A percentile compares a stretch with the other conserved stretches of the same genome.
These are phyloP conservation scores for Collybia mongolica DNA, from an alignment of 768 basidiomycete genomes.

Conservation along the genomic window DNA sequence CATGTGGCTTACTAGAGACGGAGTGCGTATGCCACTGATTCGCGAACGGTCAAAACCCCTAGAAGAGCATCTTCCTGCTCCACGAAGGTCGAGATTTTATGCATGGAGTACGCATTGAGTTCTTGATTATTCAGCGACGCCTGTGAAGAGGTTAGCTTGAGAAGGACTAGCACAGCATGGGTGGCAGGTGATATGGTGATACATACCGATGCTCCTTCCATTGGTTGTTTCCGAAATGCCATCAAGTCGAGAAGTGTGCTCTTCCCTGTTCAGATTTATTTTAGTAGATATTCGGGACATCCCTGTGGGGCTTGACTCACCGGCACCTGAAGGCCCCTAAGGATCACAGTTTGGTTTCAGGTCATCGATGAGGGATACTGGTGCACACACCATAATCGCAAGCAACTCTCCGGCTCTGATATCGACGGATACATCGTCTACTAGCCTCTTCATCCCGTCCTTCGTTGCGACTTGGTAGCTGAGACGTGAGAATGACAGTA, in stretches of 20 bases:
- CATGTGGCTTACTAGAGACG: constrained; percentile 38
- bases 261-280: constrained; percentile 26
- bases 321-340: constrained; percentile 46
- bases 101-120: constrained; percentile 28
- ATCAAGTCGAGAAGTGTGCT: constrained; percentile 46
- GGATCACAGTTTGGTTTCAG: background rate
- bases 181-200: background rate
- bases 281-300: background rate
- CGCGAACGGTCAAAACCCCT: constrained; percentile 55
- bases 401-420: constrained; percentile 37
- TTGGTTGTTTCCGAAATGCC: constrained; percentile 34
- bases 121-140: constrained; percentile 28
- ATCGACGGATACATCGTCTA: constrained; percentile 40
- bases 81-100: constrained; percentile 46
- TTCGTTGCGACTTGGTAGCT: constrained; percentile 28
- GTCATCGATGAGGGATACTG: too few relatives aligned
- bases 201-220: constrained; percentile 29
- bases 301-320: constrained; percentile 15
- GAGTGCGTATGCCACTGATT: constrained; percentile 52
- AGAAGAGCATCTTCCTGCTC: constrained; percentile 62
- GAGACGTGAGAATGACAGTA: constrained; percentile 31
- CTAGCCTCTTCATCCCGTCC: constrained; percentile 25
- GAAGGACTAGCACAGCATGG: background rate
- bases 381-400: constrained; percentile 38
- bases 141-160: constrained; percentile 15